Evolutionary conservation across 2,329 filamentous ascomycete genomes (phyloP).

Genomic region (Alternaria sp.): DNA sequence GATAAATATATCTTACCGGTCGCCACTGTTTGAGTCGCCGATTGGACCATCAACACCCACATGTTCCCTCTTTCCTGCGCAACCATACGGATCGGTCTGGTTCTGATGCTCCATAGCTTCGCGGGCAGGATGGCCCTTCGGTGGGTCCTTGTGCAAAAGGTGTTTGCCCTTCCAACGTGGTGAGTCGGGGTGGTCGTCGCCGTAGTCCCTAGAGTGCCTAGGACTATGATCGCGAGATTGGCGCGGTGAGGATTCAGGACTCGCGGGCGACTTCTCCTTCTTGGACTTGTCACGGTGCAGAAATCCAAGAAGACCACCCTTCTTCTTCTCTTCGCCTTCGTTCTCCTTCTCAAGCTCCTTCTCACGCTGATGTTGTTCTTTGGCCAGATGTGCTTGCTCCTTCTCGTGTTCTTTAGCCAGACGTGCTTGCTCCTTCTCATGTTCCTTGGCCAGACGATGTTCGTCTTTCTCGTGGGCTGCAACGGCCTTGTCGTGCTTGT

Average conservation of each 20-base stretch:
- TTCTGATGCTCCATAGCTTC: slow-evolving; percentile 38
- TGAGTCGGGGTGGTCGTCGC: slow-evolving; percentile 29
- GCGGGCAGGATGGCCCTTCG: slow-evolving; percentile 46
- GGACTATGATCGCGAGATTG: slow-evolving; percentile 32
- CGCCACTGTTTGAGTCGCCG: slow-evolving; percentile 35
- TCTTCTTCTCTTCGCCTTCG: slow-evolving; percentile 48
- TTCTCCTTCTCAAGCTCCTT: slow-evolving; percentile 33
- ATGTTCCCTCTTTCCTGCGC: slow-evolving; percentile 35
- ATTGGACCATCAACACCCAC: slow-evolving; percentile 45
- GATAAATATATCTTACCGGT: slow-evolving; percentile 36
- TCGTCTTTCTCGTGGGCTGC: slow-evolving; percentile 37
- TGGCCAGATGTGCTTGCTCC: slow-evolving; percentile 25
- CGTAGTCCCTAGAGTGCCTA: slow-evolving; percentile 37
- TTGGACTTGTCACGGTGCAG: slow-evolving; percentile 55
- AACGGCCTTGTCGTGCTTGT: slow-evolving; percentile 29
- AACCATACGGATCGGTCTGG: slow-evolving; percentile 16
- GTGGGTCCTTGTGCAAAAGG: slow-evolving; percentile 55
- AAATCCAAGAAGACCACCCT: slow-evolving; percentile 52
- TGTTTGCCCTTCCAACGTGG: slow-evolving; percentile 44
- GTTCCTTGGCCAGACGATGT: slow-evolving; percentile 7
- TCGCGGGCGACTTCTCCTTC: slow-evolving; percentile 35
- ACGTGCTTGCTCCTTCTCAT: slow-evolving; percentile 26
- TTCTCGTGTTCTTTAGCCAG: slow-evolving; percentile 33
- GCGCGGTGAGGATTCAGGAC: slow-evolving; percentile 30
- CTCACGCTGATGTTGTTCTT: slow-evolving; percentile 29